phyloP scores from a whole-genome alignment of 164 flowering plant genomes.

The Tinospora cordifolia region DNA sequence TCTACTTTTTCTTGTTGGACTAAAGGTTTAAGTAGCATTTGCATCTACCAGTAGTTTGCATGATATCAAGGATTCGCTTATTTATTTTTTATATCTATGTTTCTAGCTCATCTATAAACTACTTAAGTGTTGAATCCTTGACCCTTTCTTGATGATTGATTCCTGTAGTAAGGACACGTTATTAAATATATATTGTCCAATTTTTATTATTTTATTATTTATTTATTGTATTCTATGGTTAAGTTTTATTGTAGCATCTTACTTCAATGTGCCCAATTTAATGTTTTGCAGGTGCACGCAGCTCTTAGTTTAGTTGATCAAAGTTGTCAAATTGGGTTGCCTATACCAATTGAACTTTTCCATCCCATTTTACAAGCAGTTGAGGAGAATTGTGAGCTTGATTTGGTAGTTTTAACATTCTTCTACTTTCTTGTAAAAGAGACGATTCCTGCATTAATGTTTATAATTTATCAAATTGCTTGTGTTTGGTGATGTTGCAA shows the following conservation, averaged over 20 bases:
- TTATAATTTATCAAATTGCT: not conserved
- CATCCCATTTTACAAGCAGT: slow-evolving; percentile 48
- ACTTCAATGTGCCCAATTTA: not conserved
- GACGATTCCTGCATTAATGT: slow-evolving; percentile 1
- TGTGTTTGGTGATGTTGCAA: not conserved
- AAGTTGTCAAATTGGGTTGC: slow-evolving; percentile 42
- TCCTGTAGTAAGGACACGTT: not conserved
- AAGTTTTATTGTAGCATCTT: not conserved
- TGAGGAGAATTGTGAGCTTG: slow-evolving; percentile 50
- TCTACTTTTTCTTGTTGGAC: too few relatives aligned
- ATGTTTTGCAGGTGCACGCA: slow-evolving; percentile 47
- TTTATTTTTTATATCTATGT: not conserved
- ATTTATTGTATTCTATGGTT: not conserved
- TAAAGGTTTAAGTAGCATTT: too few relatives aligned
- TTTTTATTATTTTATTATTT: not conserved
- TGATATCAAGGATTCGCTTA: not conserved
- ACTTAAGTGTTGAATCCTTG: not conserved
- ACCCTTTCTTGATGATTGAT: not conserved
- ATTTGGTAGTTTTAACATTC: slow-evolving; percentile 44
- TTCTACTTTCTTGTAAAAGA: not conserved
- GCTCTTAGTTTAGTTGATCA: slow-evolving; percentile 70
- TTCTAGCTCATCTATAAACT: not conserved
- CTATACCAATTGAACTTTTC: slow-evolving; percentile 34
- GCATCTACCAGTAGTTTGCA: not conserved
- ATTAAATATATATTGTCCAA: not conserved